Evolutionary conservation across 345 rosid species (phyloP), one percentile per base, ranked within the genome.

Genomic region (Diplotaxis tenuifolia): DNA sequence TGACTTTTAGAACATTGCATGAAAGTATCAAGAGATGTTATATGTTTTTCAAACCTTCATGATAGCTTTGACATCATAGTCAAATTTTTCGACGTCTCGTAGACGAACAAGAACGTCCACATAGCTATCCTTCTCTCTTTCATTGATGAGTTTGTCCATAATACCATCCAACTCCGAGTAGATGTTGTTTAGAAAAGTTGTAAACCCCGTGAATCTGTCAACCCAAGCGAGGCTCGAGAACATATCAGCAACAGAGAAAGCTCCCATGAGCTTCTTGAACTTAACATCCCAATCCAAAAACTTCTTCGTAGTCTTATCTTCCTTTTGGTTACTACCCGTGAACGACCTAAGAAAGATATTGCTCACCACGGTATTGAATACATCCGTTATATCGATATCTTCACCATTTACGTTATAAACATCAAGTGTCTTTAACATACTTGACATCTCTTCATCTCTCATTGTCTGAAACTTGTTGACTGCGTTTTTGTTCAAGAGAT

Each of bases 261-360:
- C 21, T 9, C 81, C 88, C 4, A 67, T 23, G 11, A 86, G 52
- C 14, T 76, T 42, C 85, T 80, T 65, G 12, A 8, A 78, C 65
- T 86, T 83, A 18, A 77, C 80, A 52, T 82, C 78, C 70, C 84
- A 72, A 9, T 75, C 67, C 38, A 65, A 68, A 65, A 88, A 85
- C 7, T 84, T 82, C 58, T 67, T 84, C 56, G 77, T 83, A 53
- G 79, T 68, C 61, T 11, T 82, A 83, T 49, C 76, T 32, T 72
- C 63, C 22, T 16, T 34, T 8, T 36, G 10, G 54, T 8, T 4
- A 50, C 83, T 81, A 80, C 71, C 91, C 81, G 15, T 86, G 73
- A 14, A 85, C 79, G 91, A 88, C 83, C 84, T 78, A 34, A 83
- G 82, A 27, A 74, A 23, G 58, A 74, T 11, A 27, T 74, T 65